phyloP scores from a whole-genome alignment of 2,329 filamentous ascomycete genomes.

The Neospermospora avenae region DNA sequence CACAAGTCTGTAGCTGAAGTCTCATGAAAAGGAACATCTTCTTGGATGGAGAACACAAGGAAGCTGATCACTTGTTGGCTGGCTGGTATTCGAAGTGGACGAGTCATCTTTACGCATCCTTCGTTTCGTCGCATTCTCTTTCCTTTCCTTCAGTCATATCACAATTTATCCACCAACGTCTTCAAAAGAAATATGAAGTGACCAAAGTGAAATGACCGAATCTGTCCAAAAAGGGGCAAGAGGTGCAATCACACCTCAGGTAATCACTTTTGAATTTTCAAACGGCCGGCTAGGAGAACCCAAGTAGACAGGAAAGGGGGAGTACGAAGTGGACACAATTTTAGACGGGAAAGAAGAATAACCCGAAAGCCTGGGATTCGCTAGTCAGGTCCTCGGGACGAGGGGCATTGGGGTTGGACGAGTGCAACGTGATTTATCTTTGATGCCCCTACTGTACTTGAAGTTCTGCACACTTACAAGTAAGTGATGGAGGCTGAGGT shows the following conservation, averaged over 20 bases:
- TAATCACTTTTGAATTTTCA: background rate
- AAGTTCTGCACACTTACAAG: no score
- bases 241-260: no score
- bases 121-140: background rate
- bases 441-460: background rate
- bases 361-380: constrained; percentile 5
- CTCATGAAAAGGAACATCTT: background rate
- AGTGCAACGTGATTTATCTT: background rate
- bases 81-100: background rate
- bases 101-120: background rate
- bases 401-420: background rate
- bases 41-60: constrained; percentile 4
- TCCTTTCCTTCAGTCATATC: background rate
- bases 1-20: background rate
- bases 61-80: background rate
- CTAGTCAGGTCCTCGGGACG: background rate
- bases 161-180: background rate
- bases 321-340: constrained; percentile 7
- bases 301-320: background rate
- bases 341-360: constrained; percentile 7
- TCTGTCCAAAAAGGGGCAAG: background rate
- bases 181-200: background rate
- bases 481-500: background rate
- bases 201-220: background rate
- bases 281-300: no score